Evolutionary conservation across 345 rosid species (phyloP).

Genomic region (Kandelia obovata): DNA sequence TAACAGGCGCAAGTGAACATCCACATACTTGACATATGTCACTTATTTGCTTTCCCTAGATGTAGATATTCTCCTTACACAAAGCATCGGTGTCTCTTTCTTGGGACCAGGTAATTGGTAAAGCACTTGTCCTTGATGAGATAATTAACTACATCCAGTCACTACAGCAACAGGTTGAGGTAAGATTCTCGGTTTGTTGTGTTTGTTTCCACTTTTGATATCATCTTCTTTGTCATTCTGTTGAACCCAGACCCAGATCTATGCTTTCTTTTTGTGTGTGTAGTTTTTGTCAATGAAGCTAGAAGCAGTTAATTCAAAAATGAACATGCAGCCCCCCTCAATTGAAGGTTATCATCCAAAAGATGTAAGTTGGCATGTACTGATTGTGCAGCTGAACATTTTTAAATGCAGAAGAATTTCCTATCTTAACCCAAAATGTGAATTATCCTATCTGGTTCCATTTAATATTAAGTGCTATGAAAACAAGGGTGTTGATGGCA

Average conservation of each 20-base stretch:
- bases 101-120: slow-evolving; percentile 66
- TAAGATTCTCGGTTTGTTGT: slow-evolving; percentile 15
- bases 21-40: neutral
- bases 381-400: slow-evolving; percentile 5
- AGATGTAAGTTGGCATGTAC: slow-evolving; percentile 19
- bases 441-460: neutral
- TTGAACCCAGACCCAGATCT: slow-evolving; percentile 11
- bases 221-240: neutral
- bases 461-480: neutral
- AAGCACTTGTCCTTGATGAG: slow-evolving; percentile 87
- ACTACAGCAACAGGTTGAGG: slow-evolving; percentile 85
- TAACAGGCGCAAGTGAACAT: neutral
- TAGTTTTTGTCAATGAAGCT: slow-evolving; percentile 33
- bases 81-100: neutral
- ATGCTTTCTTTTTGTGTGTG: slow-evolving; percentile 10
- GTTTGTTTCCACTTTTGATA: slow-evolving; percentile 1
- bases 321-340: slow-evolving; percentile 15
- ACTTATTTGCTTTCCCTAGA: neutral
- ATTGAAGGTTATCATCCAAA: slow-evolving; percentile 23
- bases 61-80: neutral
- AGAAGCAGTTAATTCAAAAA: slow-evolving; percentile 30
- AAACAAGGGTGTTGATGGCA: neutral
- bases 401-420: neutral
- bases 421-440: neutral
- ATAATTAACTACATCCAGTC: slow-evolving; percentile 89